Percentiles rank a stretch among this genome's conserved stretches.
These are phyloP conservation scores for Diospyros kaki DNA, from an alignment of 148 eudicot species.

Conservation along the genomic window DNA sequence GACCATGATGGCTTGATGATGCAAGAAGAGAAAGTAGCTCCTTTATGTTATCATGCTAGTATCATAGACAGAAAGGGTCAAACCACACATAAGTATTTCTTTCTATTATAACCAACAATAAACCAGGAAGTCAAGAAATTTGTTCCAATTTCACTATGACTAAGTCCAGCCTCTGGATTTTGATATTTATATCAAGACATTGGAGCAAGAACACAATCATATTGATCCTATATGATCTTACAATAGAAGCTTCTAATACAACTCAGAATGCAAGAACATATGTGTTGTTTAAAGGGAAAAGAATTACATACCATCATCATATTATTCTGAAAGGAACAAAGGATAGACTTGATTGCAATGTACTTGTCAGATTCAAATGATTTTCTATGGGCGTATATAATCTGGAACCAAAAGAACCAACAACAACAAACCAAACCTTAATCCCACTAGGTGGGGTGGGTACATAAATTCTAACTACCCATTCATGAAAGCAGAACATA, in stretches of 20 bases:
- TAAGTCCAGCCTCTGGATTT: background rate
- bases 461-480: too few species aligned
- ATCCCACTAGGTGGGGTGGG: background rate
- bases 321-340: slow-evolving; percentile 32
- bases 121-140: background rate
- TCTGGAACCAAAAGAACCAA: slow-evolving; percentile 40
- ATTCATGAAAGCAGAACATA: too few species aligned
- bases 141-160: background rate
- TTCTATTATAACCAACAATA: background rate
- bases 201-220: background rate
- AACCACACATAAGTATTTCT: background rate
- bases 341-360: slow-evolving; percentile 37
- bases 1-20: slow-evolving; percentile 57
- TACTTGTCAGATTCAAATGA: slow-evolving; percentile 58
- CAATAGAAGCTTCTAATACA: background rate
- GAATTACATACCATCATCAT: slow-evolving; percentile 33
- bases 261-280: background rate
- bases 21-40: slow-evolving; percentile 49
- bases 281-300: background rate
- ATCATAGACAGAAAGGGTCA: background rate
- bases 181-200: background rate
- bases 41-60: slow-evolving; percentile 38
- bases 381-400: slow-evolving; percentile 66
- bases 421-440: background rate
- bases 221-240: background rate